Conservation (phyloP, 768 basidiomycete species). For the Trametes gibbosa region DNA sequence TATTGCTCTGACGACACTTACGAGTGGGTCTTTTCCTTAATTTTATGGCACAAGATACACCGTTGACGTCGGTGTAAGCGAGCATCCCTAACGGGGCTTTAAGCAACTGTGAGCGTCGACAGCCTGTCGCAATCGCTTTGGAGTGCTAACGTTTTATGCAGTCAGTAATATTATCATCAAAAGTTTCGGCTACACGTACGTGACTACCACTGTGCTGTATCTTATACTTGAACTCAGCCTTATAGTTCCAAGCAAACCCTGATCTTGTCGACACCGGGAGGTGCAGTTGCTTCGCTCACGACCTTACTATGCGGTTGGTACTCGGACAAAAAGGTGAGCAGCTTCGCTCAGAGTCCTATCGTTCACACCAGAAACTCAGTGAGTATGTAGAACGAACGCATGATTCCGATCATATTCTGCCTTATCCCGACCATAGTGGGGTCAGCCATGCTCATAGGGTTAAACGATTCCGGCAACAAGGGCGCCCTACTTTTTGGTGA, state of each 20-base stretch:
- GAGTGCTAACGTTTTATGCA: conserved; percentile 23
- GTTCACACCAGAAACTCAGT: neutral
- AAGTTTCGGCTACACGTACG: conserved; percentile 62
- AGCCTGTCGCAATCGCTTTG: neutral
- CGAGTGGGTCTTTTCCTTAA: conserved; percentile 41
- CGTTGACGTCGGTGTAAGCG: conserved; percentile 35
- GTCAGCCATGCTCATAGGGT: conserved; percentile 42
- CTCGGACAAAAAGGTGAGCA: conserved; percentile 55
- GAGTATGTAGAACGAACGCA: conserved; percentile 47
- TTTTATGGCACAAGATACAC: neutral
- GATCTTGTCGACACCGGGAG: conserved; percentile 56
- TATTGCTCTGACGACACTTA: conserved; percentile 54
- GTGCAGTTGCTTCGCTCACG: conserved; percentile 42
- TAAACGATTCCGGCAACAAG: conserved; percentile 47
- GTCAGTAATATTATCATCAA: conserved; percentile 64
- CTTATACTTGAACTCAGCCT: neutral
- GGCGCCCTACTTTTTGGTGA: conserved; percentile 55
- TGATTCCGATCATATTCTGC: conserved; percentile 58
- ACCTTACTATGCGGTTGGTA: conserved; percentile 60
- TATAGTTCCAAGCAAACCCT: conserved; percentile 56
- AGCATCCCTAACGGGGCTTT: conserved; percentile 65
- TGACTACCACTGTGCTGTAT: neutral
- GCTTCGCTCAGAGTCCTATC: neutral
- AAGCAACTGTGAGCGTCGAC: conserved; percentile 53
- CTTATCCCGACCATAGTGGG: conserved; percentile 60